Percentiles rank a stretch among this genome's conserved stretches.
Evolutionary conservation across 2,329 filamentous ascomycete species (phyloP).

Genomic region (Trichoderma brevicompactum): DNA sequence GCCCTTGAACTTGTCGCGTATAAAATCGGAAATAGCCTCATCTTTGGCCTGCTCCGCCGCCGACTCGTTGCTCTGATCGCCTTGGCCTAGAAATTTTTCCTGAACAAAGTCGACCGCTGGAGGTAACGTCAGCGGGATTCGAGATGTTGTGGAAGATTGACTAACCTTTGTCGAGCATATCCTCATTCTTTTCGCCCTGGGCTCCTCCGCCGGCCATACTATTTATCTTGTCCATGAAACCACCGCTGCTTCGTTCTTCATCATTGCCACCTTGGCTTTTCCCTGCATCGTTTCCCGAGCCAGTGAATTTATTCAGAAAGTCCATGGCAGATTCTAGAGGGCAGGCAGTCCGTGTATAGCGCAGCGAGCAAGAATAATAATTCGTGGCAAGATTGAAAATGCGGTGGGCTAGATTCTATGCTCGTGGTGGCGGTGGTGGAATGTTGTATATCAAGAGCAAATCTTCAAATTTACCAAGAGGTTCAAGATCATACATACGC

Average conservation of each 20-base stretch:
- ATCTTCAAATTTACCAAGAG: no score
- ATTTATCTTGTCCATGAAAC: slow-evolving; percentile 73
- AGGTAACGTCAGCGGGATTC: background rate
- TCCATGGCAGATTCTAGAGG: slow-evolving; percentile 20
- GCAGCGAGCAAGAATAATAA: no score
- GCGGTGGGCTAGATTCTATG: no score
- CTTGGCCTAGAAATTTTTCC: slow-evolving; percentile 72
- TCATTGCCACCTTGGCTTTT: slow-evolving; percentile 57
- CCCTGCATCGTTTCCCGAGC: background rate
- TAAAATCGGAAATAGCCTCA: slow-evolving; percentile 74
- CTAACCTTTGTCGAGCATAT: slow-evolving; percentile 78
- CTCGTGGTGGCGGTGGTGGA: no score
- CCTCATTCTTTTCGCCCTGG: slow-evolving; percentile 80
- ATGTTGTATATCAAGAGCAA: no score
- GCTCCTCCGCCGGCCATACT: slow-evolving; percentile 70
- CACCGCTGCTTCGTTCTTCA: slow-evolving; percentile 66
- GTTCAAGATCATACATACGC: background rate
- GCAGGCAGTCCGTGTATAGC: background rate
- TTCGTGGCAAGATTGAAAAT: no score
- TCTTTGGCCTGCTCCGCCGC: slow-evolving; percentile 84
- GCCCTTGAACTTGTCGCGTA: slow-evolving; percentile 72
- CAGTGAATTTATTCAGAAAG: slow-evolving; percentile 27
- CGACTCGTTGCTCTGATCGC: slow-evolving; percentile 71
- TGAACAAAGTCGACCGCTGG: slow-evolving; percentile 78
- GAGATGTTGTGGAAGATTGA: background rate